Evolutionary conservation across 169 alveolate species (phyloP), one percentile per base, ranked within the genome.

Genomic region (Plasmodium gaboni): DNA sequence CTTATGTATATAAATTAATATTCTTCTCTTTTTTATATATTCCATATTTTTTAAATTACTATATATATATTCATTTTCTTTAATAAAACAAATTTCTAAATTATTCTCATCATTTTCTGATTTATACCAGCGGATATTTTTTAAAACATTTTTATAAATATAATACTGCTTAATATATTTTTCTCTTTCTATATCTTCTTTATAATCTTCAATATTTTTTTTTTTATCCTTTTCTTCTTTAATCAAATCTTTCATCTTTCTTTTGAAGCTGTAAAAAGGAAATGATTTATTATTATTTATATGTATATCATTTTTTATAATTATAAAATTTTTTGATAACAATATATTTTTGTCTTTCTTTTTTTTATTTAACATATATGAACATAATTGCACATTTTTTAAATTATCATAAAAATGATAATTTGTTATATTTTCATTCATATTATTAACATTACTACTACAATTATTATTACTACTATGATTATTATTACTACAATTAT

Each of bases 41-140:
- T 64, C 28, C 13, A 78, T 1, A 57, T 65, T 48, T 44, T 19
- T 78, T 59, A 78, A 19, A 48, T 38, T 65, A 0, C 78, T 78
- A 46, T 78, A 78, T 3, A 59, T n/a, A 28, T 46, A 22, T 22
- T 24, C 67, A 22, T 78, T n/a, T n/a, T 78, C 78, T 42, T 65
- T 78, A 12, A 78, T 64, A 15, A 78, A 26, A 15, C 89, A 78
- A 28, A 53, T n/a, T 12, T 51, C 67, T n/a, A 64, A 50, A 28
- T 50, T 26, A n/a, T 19, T 28, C 38, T 38, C 13, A 13, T 1
- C 67, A 28, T 32, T 24, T 15, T 10, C 3, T 12, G 61, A 19
- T 32, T 28, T 72, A 22, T 55, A 51, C n/a, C 85, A 72, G 5
- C 38, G 53, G 28, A 72, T 15, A 5, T 13, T 72, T 6, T 72